phyloP scores from a whole-genome alignment of 495 filamentous ascomycete species.

The Penicillium turbatum region DNA sequence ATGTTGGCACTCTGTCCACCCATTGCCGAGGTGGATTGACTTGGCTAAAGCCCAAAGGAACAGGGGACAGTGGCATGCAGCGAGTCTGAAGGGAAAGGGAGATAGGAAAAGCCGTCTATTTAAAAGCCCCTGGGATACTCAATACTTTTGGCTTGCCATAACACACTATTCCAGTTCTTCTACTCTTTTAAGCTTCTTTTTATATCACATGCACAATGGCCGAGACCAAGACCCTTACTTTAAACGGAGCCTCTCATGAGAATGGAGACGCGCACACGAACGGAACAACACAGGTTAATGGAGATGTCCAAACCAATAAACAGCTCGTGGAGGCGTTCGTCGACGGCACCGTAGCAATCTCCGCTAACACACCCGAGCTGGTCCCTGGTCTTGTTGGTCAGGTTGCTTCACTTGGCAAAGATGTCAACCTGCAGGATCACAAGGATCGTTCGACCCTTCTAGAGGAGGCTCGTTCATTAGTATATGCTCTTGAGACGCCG shows the following conservation, averaged over 20 bases:
- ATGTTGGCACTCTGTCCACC: too few relatives aligned
- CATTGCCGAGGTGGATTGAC: too few relatives aligned
- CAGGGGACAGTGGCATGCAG: background rate
- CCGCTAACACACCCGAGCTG: constrained; percentile 23
- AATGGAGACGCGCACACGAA: background rate
- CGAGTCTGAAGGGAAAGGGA: too few relatives aligned
- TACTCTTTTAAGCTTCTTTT: background rate
- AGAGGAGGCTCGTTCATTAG: constrained; percentile 28
- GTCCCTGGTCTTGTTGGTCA: constrained; percentile 26
- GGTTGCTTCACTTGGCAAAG: constrained; percentile 18
- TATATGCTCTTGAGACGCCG: constrained; percentile 38
- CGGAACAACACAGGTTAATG: background rate
- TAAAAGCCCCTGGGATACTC: background rate
- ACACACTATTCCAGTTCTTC: background rate
- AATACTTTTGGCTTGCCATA: background rate
- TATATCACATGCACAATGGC: background rate
- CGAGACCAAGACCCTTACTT: background rate
- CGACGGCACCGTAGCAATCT: constrained; percentile 18
- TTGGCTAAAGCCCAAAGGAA: background rate
- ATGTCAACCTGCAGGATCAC: constrained; percentile 14
- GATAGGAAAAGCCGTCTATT: background rate
- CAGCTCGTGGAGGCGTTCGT: constrained; percentile 3
- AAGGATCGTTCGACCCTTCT: constrained; percentile 24
- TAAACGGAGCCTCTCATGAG: background rate
- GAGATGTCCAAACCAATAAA: background rate